phyloP scores from a whole-genome alignment of 2,329 filamentous ascomycete species.

The Aspergillus sp. region DNA sequence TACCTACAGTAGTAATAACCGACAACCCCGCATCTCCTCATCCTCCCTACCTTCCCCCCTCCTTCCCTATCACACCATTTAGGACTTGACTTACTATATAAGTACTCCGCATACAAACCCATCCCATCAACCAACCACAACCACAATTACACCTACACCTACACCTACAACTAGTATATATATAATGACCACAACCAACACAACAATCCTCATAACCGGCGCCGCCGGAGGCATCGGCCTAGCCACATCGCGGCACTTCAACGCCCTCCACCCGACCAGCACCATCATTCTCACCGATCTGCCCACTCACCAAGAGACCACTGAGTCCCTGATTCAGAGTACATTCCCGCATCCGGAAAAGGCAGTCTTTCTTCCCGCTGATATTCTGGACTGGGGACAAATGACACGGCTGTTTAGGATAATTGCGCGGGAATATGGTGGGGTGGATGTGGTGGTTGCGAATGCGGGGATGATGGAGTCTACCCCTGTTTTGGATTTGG shows the following conservation, averaged over 20 bases:
- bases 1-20: background rate
- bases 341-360: conserved; percentile 12
- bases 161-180: background rate
- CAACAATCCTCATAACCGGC: conserved; percentile 46
- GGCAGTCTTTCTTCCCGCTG: conserved; percentile 37
- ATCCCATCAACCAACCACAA: no score
- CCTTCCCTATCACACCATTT: background rate
- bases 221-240: conserved; percentile 47
- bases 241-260: conserved; percentile 41
- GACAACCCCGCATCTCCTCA: background rate
- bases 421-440: conserved; percentile 36
- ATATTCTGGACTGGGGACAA: conserved; percentile 42
- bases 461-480: conserved; percentile 47
- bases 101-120: no score
- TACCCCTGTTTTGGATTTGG: conserved; percentile 26
- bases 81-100: background rate
- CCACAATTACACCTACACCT: no score
- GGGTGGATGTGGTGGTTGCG: conserved; percentile 45
- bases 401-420: conserved; percentile 38
- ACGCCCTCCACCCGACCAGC: conserved; percentile 27
- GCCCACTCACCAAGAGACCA: background rate
- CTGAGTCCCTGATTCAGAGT: conserved; percentile 6
- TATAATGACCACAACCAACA: conserved; percentile 17
- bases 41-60: background rate
- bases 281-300: conserved; percentile 45